Base-by-base conservation (phyloP, 2,329 filamentous ascomycete species). In the Alternaria hordeiaustralica region DNA sequence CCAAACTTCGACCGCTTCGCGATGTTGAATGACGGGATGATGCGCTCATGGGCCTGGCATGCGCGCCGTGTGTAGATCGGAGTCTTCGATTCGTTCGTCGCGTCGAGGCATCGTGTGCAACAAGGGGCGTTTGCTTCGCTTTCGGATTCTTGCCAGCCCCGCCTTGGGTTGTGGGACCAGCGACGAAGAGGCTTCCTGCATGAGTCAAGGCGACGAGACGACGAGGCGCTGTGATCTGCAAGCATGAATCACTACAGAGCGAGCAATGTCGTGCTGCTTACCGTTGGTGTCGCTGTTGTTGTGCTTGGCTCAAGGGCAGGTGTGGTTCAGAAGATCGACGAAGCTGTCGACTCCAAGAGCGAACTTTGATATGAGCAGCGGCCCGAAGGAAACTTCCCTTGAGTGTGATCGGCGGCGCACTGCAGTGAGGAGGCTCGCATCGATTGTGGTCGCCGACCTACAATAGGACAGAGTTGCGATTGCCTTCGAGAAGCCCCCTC, bases 141-240 rank as follows among this genome's bases (percentile, higher is more conserved):
- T 45, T 33, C 62, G 65, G 59, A 56, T 62, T 26, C 25, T 21
- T 41, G 55, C 53, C 41, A 30, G 43, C 54, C 47, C 46, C 53
- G 46, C 20, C 45, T 26, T 47, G 15, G 9, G 55, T 25, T 23
- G 58, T 62, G 30, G 25, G 55, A 65, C 62, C 36, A 20, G 28
- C 50, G 23, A 64, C 55, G 30, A 46, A n/a, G 28, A 55, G 21
- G 43, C 13, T 47, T 51, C 46, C 26, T 49, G 28, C 36, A 55
- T 53, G 18, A 25, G 47, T 53, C 46, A 60, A 41, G 15, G 23
- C 18, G 12, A 44, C n/a, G 23, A 41, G 18, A 10, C 23, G 12
- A 51, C 23, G 7, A 18, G 18, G 33, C 33, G 9, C 56, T 58
- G 6, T 6, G 5, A 18, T 44, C 23, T n/a, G 18, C 28, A 25